Base-by-base conservation (phyloP, 441 rosid species). In the Gossypium trilobum region DNA sequence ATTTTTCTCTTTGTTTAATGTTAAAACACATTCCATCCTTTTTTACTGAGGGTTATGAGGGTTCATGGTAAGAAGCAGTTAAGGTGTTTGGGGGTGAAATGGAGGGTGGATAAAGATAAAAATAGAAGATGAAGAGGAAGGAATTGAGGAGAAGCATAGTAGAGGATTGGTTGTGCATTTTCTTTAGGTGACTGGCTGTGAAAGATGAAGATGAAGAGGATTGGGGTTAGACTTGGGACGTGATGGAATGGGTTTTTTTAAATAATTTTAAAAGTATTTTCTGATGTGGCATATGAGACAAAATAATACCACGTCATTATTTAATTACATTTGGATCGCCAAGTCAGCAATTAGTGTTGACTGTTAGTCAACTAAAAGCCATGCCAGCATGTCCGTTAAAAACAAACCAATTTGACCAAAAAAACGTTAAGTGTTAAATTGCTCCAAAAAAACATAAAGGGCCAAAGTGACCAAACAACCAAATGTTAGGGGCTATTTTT, bases 1-100 rank as follows among this genome's bases (percentile, higher is more conserved):
- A 66, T 20, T 20, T 29, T 5, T 29, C 10, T 33, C 3, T 13
- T 55, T 17, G 13, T 33, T 33, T 51, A 74, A 79, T 61, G 76
- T 68, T 79, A 78, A 86, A 87, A 57, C 78, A 95, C 73, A 86
- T 77, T 71, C 97, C 97, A 8, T 89, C 97, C 19, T 27, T 3
- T 4, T 27, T 3, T 27, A 25, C 70, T 8, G 73, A 23, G 39
- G 70, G 29, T 52, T 68, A 59, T 1, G 48, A 7, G 74, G 77
- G 52, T 81, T 86, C 88, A 86, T 86, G 42, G 50, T 2, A 17
- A 51, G 14, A 20, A 56, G 59, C 51, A 54, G 75, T 79, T 83
- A 81, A 62, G 58, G 64, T 77, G 74, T 79, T 82, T 78, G 75
- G 81, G 5, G 31, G 71, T 3, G 76, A 2, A 46, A 9, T 74